Base-by-base conservation (phyloP, 139 green algal species). In the Chlamydomonas urium region DNA sequence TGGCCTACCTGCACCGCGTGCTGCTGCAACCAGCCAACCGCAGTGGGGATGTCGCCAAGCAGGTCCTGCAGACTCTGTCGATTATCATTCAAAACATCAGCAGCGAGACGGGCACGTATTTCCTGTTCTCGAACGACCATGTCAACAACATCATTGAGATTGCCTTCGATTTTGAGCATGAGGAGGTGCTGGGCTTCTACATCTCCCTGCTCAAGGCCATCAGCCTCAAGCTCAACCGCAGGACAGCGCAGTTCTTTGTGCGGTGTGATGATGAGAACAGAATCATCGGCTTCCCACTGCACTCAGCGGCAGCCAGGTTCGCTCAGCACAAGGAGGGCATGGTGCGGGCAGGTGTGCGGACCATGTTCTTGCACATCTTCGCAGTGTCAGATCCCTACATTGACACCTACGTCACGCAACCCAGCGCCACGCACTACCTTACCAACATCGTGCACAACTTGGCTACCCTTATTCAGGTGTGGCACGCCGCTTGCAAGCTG, bases 181-280 rank as follows among this genome's bases (percentile, higher is more conserved):
- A 99, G 50, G 95, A 99, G 79, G 82, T 98, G 53, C 84, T 98
- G 59, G 95, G 90, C 36, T 97, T 95, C 82, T 99, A 96, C 82
- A 94, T 99, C 60, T 95, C 92, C 33, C 93, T 99, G 68, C 85
- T 99, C 26, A 98, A 98, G 75, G 92, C 92, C 38, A 94, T 99
- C 58, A 90, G 77, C 71, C 77, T 99, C 2, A 97, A 94, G 71
- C 90, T 99, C 26, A 96, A 93, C 73, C 65, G 70, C 21, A 36
- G 50, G 19, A 99, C 94, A 0, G 86, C 98, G 6, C 89, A 96
- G 73, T 97, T 97, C 80, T 98, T 99, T 85, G 88, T 97, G 56
- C 62, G 88, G 31, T n/a, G n/a, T n/a, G n/a, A n/a, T n/a, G n/a
- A n/a, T n/a, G n/a, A n/a, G n/a, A n/a, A n/a, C n/a, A n/a, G n/a